phyloP scores from a whole-genome alignment of 2,329 filamentous ascomycete genomes.

The Pyricularia pennisetigena region DNA sequence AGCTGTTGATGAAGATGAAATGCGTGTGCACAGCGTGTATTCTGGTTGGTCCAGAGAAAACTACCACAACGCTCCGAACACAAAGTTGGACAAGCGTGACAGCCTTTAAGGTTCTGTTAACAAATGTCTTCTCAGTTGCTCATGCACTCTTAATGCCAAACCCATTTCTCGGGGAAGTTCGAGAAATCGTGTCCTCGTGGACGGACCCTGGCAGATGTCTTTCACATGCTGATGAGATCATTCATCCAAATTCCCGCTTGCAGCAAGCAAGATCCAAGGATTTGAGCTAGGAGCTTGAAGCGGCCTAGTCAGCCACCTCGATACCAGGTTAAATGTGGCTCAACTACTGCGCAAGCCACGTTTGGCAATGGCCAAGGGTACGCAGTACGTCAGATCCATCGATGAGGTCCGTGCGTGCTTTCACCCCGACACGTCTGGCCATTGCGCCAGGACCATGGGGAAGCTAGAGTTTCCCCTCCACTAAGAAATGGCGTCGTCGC shows the following conservation, averaged over 20 bases:
- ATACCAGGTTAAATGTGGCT: background rate
- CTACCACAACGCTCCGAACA: background rate
- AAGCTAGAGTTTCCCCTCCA: constrained; percentile 2
- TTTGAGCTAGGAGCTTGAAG: background rate
- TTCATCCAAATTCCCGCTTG: background rate
- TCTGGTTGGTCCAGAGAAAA: background rate
- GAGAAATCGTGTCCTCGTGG: background rate
- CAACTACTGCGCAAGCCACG: background rate
- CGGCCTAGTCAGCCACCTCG: background rate
- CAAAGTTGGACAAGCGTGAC: background rate
- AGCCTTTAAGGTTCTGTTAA: background rate
- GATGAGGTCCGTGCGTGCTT: background rate
- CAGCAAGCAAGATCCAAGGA: background rate
- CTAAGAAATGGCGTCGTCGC: constrained; percentile 3
- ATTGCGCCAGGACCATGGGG: background rate
- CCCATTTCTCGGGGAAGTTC: background rate
- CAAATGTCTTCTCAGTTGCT: background rate
- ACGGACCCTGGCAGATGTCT: background rate
- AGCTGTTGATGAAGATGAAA: background rate
- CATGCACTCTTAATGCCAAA: background rate
- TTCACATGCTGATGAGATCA: background rate
- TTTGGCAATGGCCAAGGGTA: background rate
- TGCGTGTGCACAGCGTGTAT: background rate
- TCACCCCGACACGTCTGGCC: background rate
- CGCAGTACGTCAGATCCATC: background rate